Conservation (phyloP, 176 grass and related monocot genomes). For the Avena atlantica region DNA sequence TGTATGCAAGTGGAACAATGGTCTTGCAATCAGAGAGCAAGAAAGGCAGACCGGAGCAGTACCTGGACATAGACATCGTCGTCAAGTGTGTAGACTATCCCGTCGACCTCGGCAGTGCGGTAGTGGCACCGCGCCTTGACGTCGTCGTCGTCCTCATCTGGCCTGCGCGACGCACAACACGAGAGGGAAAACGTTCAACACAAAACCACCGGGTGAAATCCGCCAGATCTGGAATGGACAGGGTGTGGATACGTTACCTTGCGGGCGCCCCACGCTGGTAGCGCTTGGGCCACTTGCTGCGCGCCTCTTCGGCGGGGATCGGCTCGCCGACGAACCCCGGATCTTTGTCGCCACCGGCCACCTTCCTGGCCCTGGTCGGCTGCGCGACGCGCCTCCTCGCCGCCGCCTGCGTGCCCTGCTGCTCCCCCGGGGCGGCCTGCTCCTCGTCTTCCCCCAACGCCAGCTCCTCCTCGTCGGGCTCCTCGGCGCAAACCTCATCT, state of each 20-base stretch:
- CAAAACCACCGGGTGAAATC: not conserved
- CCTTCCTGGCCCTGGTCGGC: conserved; percentile 24
- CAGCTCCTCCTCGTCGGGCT: conserved; percentile 43
- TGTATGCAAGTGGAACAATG: not conserved
- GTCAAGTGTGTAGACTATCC: conserved; percentile 45
- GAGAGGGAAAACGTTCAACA: not conserved
- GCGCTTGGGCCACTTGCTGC: conserved; percentile 61
- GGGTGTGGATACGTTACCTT: not conserved
- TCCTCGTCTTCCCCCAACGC: conserved; percentile 41
- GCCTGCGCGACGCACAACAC: conserved; percentile 9
- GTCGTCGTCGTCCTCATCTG: conserved; percentile 41
- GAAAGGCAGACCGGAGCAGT: not conserved
- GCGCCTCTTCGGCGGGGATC: conserved; percentile 51
- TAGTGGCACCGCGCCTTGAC: conserved; percentile 56
- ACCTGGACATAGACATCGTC: conserved; percentile 81
- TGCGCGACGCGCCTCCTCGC: conserved; percentile 46
- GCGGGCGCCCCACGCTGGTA: conserved; percentile 34
- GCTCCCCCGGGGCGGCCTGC: not conserved
- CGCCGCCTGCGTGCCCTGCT: not conserved
- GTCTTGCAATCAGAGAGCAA: not conserved
- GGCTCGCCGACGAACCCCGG: conserved; percentile 52
- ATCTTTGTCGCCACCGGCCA: not conserved
- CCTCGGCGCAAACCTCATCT: conserved; percentile 38
- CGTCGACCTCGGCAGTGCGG: conserved; percentile 55
- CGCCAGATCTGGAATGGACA: not conserved